Percentiles rank a stretch among this genome's conserved stretches.
Evolutionary conservation across 192 early-diverging fungal species (phyloP).

Genomic region (Mortierella hygrophila): DNA sequence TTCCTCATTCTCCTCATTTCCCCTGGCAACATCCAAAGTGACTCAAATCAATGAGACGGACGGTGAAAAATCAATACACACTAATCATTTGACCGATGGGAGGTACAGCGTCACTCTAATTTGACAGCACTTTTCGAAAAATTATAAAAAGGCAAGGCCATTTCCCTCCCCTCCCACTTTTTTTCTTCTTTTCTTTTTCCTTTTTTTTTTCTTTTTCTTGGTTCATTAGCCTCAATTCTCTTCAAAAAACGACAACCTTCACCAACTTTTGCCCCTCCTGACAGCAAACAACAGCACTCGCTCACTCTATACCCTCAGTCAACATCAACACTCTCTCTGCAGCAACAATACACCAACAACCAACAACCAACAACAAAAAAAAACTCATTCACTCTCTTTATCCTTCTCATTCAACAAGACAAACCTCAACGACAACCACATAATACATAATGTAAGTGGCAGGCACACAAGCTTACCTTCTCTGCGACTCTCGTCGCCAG

Average conservation of each 20-base stretch:
- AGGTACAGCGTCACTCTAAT: background rate
- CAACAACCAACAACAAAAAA: background rate
- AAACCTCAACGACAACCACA: background rate
- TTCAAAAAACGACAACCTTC: background rate
- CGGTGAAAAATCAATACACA: background rate
- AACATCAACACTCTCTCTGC: background rate
- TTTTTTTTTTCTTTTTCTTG: background rate
- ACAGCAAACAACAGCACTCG: background rate
- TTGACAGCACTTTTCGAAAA: background rate
- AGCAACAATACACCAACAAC: background rate
- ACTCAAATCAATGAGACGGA: background rate
- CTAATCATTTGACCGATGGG: background rate
- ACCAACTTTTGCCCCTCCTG: background rate
- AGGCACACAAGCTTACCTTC: background rate
- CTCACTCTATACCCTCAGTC: background rate
- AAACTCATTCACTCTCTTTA: background rate
- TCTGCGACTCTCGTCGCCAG: background rate
- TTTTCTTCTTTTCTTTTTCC: background rate
- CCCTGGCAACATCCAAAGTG: background rate
- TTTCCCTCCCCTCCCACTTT: background rate
- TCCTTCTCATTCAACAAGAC: background rate
- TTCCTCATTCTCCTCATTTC: background rate
- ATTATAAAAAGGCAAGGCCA: background rate
- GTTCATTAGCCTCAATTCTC: background rate
- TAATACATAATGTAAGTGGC: slow-evolving; percentile 35